Evolutionary conservation across 2,329 filamentous ascomycete genomes (phyloP), one percentile per base, ranked within the genome.

Genomic region (Claviceps africana): DNA sequence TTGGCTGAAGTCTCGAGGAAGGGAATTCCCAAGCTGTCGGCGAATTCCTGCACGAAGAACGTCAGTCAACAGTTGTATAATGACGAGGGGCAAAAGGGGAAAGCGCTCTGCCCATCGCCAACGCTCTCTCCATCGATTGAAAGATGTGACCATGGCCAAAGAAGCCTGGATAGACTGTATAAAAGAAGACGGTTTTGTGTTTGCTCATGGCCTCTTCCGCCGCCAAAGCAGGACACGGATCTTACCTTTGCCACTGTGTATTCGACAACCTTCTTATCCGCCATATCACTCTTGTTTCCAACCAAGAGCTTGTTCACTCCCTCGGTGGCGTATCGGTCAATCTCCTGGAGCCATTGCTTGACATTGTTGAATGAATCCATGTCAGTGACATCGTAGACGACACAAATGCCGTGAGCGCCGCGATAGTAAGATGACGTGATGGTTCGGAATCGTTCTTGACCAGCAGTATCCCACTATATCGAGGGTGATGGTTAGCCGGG

Each of bases 341-440:
- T 98, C 77, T 98, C 93, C 73, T 98, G 93, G 57, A 98, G 82
- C 93, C 93, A 98, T 79, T 98, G 93, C 86, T 98, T 97, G 65
- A 98, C 93, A 77, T 97, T 98, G 84, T 98, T 97, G 88, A 98
- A 98, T 31, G 88, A 95, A 72, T 97, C 93, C 91, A 97, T 96
- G 71, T 98, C 93, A 61, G 93, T 98, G 67, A 98, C 93, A 83
- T 98, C 93, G 81, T 97, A 98, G 69, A 98, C 93, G 62, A 98
- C 91, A 75, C 93, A 98, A 75, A 98, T 98, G 64, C 93, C 93
- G 75, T 97, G 93, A 61, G 93, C 93, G 65, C 93, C 93, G 68
- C 93, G 88, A 79, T 98, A 98, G 81, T 98, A 98, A 56, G 93
- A 97, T 43, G 91, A 97, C 57, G 93, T 98, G 76, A 98, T 98